Base-by-base conservation (phyloP, 208 protist species). In the Leishmania tropica region DNA sequence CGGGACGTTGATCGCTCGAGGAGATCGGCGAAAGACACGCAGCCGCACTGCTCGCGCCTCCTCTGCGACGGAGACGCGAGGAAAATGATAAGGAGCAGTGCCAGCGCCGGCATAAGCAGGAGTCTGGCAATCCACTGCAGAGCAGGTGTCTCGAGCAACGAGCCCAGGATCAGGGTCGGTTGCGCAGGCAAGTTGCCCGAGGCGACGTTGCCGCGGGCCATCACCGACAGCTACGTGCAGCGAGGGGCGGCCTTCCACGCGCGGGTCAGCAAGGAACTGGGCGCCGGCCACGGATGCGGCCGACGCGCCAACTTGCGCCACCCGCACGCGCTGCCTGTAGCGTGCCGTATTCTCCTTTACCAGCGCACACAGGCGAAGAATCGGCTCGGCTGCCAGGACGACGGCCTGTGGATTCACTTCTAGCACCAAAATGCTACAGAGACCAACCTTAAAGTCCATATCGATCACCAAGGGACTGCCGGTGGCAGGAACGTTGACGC, bases 381-480 rank as follows among this genome's bases (percentile, higher is more conserved):
- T 64, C 17, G 89, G 89, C 86, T 93, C 87, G 6, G 84, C 83
- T 3, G 75, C 85, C 5, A 93, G 72, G 24, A 90, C 80, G 19
- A 88, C 24, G 5, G 89, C 83, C 1, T 53, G 24, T 2, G 81
- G 76, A 68, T 83, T 84, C n/a, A 60, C 42, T 40, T 71, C 64
- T 60, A 80, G 40, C 51, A 80, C 81, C 42, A 78, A 83, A 37
- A 86, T 68, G 60, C 82, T 67, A 75, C 89, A 93, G 24, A 90
- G 85, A 42, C 89, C 89, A 51, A 93, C 84, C 81, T 90, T 89
- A 56, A 76, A 79, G 51, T 85, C 89, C 17, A 89, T 64, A 54
- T 93, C 89, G 2, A 93, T 70, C 40, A 93, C 73, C 28, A 91
- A 73, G 10, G 85, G 87, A 4, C 54, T 67, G 10, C 74, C 78